Evolutionary conservation across 371 early-diverging fungal species (phyloP).

Genomic region (Mortierella sp.): DNA sequence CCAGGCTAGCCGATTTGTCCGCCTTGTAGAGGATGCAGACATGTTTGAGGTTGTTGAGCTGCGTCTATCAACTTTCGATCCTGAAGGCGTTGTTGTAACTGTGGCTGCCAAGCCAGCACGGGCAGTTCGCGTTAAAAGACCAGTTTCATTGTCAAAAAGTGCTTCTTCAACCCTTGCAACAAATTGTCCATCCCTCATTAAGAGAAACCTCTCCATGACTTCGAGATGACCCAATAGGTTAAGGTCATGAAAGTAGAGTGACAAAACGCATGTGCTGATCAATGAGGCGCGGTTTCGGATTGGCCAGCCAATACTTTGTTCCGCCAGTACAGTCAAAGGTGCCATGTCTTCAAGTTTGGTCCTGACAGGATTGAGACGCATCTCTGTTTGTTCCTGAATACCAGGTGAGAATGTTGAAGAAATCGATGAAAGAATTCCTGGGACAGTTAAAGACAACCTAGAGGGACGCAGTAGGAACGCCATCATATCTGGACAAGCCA

Average conservation of each 20-base stretch:
- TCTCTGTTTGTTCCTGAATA: background rate
- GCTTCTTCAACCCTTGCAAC: constrained; percentile 49
- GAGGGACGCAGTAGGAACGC: constrained; percentile 21
- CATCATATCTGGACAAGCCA: constrained; percentile 49
- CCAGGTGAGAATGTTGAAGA: background rate
- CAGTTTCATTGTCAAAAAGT: constrained; percentile 52
- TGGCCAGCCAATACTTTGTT: constrained; percentile 55
- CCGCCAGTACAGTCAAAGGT: constrained; percentile 52
- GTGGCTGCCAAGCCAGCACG: constrained; percentile 6
- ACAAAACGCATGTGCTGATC: constrained; percentile 63
- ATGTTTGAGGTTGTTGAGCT: constrained; percentile 1
- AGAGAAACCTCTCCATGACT: constrained; percentile 56
- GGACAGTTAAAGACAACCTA: background rate
- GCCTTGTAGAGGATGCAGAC: background rate
- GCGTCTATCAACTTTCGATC: background rate
- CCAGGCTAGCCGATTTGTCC: constrained; percentile 43
- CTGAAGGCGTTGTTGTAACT: background rate
- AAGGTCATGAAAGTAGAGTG: constrained; percentile 61
- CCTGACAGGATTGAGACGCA: background rate
- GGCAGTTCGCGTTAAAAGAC: constrained; percentile 22
- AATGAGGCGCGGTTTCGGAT: constrained; percentile 59
- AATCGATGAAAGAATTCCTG: background rate
- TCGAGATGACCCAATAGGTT: constrained; percentile 60
- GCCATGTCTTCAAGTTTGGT: constrained; percentile 51
- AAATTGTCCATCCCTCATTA: constrained; percentile 62